Evolutionary conservation across 257 asterid species (phyloP), one percentile per base, ranked within the genome.

Genomic region (Solanum etuberosum): DNA sequence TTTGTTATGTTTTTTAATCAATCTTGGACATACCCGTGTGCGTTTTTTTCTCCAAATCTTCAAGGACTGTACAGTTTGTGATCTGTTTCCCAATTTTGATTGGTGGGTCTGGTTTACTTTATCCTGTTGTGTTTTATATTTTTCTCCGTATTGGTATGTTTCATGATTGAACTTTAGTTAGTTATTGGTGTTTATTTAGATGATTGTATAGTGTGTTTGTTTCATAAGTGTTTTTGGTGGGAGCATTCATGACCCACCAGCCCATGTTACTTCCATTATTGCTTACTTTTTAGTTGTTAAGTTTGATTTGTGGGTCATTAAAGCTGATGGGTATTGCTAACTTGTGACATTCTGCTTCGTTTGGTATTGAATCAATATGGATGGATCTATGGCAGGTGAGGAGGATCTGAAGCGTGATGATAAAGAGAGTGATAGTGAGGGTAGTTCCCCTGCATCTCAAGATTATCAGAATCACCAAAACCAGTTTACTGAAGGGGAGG

Each of bases 381-480:
- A 88, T 88, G 86, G 42, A 89, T 87, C 84, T 90, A 80, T 92
- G 90, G 80, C 85, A 93, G 98, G 93, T 48, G 91, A 92, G 86
- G 94, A 91, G 77, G 92, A 89, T 74, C 46, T 86, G 89, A 91
- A 91, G 67, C 88, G 83, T 31, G 89, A 83, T 74, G 92, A 89
- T 84, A 91, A 81, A 74, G 94, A 88, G 86, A 91, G 90, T 71
- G 93, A 91, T 29, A 80, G 86, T 34, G 92, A 89, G 86, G 92
- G 89, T 48, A 85, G 88, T 85, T 91, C 93, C 34, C 92, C 92
- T 8, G 85, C 91, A 25, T 89, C 91, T 5, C 93, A 86, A 68
- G 90, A 91, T 63, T 82, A 84, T 73, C 87, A 89, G 81, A 82
- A 63, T 71, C 78, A 54, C 80, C 90, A 89, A 83, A 90, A 85